These are phyloP conservation scores for Candida coleopterorum DNA, from an alignment of 805 yeast species.

Conservation along the genomic window DNA sequence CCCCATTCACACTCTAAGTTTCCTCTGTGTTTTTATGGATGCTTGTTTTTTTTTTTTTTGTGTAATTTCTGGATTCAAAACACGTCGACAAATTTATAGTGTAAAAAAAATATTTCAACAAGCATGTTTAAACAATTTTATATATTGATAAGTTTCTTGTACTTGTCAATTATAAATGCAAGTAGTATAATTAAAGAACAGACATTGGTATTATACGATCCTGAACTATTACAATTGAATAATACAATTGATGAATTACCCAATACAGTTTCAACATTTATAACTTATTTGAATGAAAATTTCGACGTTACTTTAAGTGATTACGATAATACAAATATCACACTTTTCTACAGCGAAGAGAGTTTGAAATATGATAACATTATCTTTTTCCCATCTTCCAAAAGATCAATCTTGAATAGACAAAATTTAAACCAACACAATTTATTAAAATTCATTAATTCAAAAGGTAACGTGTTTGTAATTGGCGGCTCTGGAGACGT, in stretches of 20 bases:
- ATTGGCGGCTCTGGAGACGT: constrained; percentile 43
- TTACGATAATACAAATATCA: constrained; percentile 20
- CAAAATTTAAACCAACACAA: constrained; percentile 26
- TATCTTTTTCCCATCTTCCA: constrained; percentile 32
- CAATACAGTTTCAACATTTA: constrained; percentile 12
- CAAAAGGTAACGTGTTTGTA: constrained; percentile 73
- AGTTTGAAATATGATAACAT: constrained; percentile 20
- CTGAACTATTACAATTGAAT: constrained; percentile 19
- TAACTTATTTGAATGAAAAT: constrained; percentile 18
- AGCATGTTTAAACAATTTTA: constrained; percentile 5
- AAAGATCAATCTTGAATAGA: constrained; percentile 29
- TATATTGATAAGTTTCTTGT: constrained; percentile 3
- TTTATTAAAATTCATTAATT: constrained; percentile 55
- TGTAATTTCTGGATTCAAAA: too few species aligned
- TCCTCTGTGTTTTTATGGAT: too few species aligned
- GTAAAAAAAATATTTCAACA: background rate
- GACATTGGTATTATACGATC: constrained; percentile 33
- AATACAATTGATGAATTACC: too few species aligned
- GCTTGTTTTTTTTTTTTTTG: too few species aligned
- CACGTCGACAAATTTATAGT: background rate
- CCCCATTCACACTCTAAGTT: too few species aligned
- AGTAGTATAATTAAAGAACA: constrained; percentile 9
- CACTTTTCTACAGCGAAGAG: constrained; percentile 20
- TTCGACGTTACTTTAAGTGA: constrained; percentile 16
- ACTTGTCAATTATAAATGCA: constrained; percentile 10